These are phyloP conservation scores for Aspergillus homomorphus DNA, from an alignment of 495 filamentous ascomycete genomes.

Conservation along the genomic window DNA sequence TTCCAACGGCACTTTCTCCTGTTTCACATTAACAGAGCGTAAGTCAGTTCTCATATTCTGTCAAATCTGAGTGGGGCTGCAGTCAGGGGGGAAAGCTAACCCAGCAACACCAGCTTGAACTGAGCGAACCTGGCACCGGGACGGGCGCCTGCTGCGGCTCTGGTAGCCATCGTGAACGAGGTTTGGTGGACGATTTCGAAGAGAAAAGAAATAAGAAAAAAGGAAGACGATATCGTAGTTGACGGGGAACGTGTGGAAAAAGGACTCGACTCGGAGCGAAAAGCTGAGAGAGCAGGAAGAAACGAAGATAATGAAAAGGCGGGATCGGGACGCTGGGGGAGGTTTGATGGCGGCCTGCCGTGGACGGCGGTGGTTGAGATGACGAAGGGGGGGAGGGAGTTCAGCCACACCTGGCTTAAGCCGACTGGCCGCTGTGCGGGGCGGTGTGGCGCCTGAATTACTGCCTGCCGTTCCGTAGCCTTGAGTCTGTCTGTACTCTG, in stretches of 20 bases:
- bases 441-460: slow-evolving; percentile 23
- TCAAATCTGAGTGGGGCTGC: slow-evolving; percentile 5
- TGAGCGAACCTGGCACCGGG: slow-evolving; percentile 88
- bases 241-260: not conserved
- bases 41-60: slow-evolving; percentile 27
- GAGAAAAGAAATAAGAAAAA: not conserved
- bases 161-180: slow-evolving; percentile 65
- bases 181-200: slow-evolving; percentile 9
- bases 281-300: slow-evolving; percentile 1
- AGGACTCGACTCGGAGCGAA: not conserved
- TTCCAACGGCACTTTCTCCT: slow-evolving; percentile 99
- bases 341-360: slow-evolving; percentile 20
- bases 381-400: slow-evolving; percentile 24
- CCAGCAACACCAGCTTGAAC: slow-evolving; percentile 96
- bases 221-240: slow-evolving; percentile 2
- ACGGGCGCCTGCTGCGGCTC: slow-evolving; percentile 72
- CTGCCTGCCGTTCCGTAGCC: no score
- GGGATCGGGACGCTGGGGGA: slow-evolving; percentile 19
- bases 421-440: slow-evolving; percentile 20
- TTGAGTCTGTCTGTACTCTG: no score
- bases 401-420: slow-evolving; percentile 25
- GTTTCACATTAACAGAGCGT: slow-evolving; percentile 16
- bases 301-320: slow-evolving; percentile 9
- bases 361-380: slow-evolving; percentile 15
- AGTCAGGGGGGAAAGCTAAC: slow-evolving; percentile 48